A percentile compares a stretch with the other conserved stretches of the same genome.
These are phyloP conservation scores for Chytriomyces confervae DNA, from an alignment of 192 early-diverging fungal species.

Conservation along the genomic window DNA sequence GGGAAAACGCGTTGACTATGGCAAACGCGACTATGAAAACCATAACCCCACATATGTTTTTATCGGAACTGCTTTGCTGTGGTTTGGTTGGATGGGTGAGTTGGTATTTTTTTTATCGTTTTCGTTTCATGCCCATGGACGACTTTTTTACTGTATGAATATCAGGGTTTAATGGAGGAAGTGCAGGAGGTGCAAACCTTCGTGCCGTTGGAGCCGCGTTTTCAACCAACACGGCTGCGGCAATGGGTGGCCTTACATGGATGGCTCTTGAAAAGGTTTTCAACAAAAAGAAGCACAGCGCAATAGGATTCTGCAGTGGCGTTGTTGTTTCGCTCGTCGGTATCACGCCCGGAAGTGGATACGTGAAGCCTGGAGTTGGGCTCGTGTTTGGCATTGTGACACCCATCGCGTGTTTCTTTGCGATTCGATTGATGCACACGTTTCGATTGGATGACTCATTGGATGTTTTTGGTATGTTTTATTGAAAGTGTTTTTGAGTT, in stretches of 20 bases:
- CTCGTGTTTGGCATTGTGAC: conserved; percentile 78
- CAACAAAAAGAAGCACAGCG: conserved; percentile 70
- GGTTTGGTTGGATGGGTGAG: conserved; percentile 88
- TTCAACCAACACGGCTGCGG: conserved; percentile 76
- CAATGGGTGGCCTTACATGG: conserved; percentile 77
- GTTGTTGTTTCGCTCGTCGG: conserved; percentile 87
- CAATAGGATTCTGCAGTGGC: conserved; percentile 87
- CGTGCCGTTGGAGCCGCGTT: conserved; percentile 77
- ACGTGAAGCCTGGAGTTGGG: conserved; percentile 72
- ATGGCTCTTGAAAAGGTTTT: conserved; percentile 72
- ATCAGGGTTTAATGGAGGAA: conserved; percentile 88
- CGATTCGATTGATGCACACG: not conserved
- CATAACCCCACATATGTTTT: conserved; percentile 85
- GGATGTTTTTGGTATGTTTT: conserved; percentile 80
- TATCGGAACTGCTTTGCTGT: conserved; percentile 80
- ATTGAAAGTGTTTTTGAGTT: conserved; percentile 69
- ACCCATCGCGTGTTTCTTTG: conserved; percentile 15
- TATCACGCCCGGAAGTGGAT: conserved; percentile 85
- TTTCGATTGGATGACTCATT: conserved; percentile 55
- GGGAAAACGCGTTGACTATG: conserved; percentile 74
- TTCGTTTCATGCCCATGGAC: too few relatives aligned
- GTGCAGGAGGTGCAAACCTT: conserved; percentile 69
- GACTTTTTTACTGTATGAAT: too few relatives aligned
- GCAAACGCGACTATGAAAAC: conserved; percentile 73
- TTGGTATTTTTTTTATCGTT: not conserved